Base-by-base conservation (phyloP, 192 early-diverging fungal species). In the Podila horticola region DNA sequence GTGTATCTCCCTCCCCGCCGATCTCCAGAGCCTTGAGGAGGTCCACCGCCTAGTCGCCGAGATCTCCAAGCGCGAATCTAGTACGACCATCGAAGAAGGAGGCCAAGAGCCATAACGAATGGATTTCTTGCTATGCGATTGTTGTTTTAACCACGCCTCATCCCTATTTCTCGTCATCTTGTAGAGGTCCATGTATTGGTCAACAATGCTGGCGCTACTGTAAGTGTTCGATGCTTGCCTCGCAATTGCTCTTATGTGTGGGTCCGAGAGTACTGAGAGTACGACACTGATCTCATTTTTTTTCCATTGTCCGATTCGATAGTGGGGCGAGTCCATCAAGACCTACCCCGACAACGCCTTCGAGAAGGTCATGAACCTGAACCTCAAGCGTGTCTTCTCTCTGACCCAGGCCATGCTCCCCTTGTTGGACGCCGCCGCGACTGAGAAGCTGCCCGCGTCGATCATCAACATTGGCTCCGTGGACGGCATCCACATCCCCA, bases 391-490 rank as follows among this genome's bases (percentile, higher is more conserved):
- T 31, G 84, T 93, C 64, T 98, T 95, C 72, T 92, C 90, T 0
- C 84, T 97, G 61, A 94, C 92, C 4, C 90, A 91, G 79, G 90
- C 89, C 83, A 92, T 92, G 57, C 67, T 94, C 19, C 95, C 94
- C 8, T 82, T 94, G 55, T 84, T 98, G 15, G 82, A 86, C 31
- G 88, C 87, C 29, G 89, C 82, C 20, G 87, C 89, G 9, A 87
- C 84, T 3, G 61, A 74, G 22, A 51, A 86, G 8, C 75, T 84
- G 30, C 94, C 95, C 7, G 85, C 92, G 3, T 85, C 91, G 19
- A 90, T 98, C n/a, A 97, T 98, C 86, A 98, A 97, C 82, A 94
- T 98, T 75, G 92, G 94, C 6, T 93, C 89, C 5, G 86, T 96
- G 63, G 92, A 93, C 41, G 91, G 92, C 15, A 66, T 92, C 38